Evolutionary conservation across 2,329 filamentous ascomycete species (phyloP), one percentile per base, ranked within the genome.

Genomic region (Aureobasidium sp.): DNA sequence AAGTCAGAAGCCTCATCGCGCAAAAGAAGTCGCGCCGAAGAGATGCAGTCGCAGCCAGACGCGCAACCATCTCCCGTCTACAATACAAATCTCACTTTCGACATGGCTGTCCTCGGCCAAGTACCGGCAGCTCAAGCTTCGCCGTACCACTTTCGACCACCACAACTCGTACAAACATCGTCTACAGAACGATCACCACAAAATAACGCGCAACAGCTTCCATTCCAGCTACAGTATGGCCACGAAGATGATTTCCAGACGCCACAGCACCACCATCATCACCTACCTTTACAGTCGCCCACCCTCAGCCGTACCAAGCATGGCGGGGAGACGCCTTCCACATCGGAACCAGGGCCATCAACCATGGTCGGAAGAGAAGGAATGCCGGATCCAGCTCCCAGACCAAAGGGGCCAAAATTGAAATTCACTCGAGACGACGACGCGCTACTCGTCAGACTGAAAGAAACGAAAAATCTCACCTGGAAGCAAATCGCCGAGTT

Each of bases 401-500:
- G 86, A 61, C 90, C 90, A 8, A 82, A 87, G 56, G 89, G 88
- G 3, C 90, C 90, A 6, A 96, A 95, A 71, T 77, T 95, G 61
- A 95, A 95, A 70, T 96, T 96, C 66, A 95, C 90, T 1, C 83
- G 88, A 8, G 90, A 95, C 68, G 90, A 96, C 66, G 90, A 96
- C 68, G 84, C 87, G 60, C 74, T 95, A 42, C 76, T 96, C 51
- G 84, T 95, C 54, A 88, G 95, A 65, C 74, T 96, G 57, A 96
- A 96, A 69, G 90, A 96, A 71, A 90, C 93, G 64, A 94, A 93
- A 70, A 90, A 88, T 65, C 75, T 96, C 66, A 95, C 90, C 4
- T 96, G 90, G 90, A 95, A 95, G 71, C 90, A 96, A 74, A 96
- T 96, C 64, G 88, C 90, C 54, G 90, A 95, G 65, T 95, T 95